phyloP scores from a whole-genome alignment of 768 basidiomycete species.

The Kwoniella dendrophila region DNA sequence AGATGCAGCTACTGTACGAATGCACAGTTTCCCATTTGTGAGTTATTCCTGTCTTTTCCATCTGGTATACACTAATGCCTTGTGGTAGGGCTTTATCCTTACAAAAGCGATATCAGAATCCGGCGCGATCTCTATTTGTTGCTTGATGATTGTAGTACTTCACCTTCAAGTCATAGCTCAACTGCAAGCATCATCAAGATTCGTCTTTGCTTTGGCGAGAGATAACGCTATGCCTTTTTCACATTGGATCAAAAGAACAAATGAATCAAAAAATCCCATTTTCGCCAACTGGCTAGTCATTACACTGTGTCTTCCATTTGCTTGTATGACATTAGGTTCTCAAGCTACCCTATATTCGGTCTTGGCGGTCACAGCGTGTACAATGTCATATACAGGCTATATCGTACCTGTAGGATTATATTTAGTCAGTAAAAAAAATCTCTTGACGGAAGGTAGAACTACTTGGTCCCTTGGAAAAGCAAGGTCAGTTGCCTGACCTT shows the following conservation, averaged over 20 bases:
- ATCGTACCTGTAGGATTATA: constrained; percentile 47
- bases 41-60: constrained; percentile 1
- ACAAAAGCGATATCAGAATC: constrained; percentile 47
- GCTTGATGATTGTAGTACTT: constrained; percentile 46
- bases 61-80: background rate
- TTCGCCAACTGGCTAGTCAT: constrained; percentile 55
- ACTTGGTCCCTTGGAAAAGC: constrained; percentile 55
- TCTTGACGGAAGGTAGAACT: constrained; percentile 55
- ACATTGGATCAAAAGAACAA: constrained; percentile 47
- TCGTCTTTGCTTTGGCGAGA: constrained; percentile 57
- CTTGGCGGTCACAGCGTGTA: constrained; percentile 54
- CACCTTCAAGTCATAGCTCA: constrained; percentile 55
- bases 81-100: constrained; percentile 51
- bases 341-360: constrained; percentile 50
- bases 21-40: constrained; percentile 49
- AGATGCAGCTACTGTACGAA: constrained; percentile 16
- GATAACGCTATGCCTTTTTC: constrained; percentile 58
- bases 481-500: constrained; percentile 34
- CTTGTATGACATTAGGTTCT: constrained; percentile 49
- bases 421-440: constrained; percentile 42
- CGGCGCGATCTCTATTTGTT: constrained; percentile 48
- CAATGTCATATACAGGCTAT: constrained; percentile 52
- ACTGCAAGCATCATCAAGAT: constrained; percentile 58
- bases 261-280: constrained; percentile 49
- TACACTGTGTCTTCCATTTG: constrained; percentile 48